These are phyloP conservation scores for Amniculicola lignicola DNA, from an alignment of 495 filamentous ascomycete species.

Conservation along the genomic window DNA sequence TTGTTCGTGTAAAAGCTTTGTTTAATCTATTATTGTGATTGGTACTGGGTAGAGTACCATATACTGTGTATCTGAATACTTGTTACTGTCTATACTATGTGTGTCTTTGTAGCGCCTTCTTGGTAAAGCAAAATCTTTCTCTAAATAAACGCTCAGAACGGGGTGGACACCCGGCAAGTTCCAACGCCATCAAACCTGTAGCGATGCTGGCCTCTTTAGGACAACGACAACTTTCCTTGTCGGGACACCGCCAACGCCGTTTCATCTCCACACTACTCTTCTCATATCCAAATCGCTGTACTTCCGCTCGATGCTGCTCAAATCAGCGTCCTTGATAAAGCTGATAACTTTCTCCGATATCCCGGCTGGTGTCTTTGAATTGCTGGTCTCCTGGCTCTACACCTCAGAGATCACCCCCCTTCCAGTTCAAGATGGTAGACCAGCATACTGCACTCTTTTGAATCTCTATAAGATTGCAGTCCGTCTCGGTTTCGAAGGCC, in stretches of 20 bases:
- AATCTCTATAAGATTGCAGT: slow-evolving; percentile 49
- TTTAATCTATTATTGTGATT: too few relatives aligned
- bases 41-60: too few relatives aligned
- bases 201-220: too few relatives aligned
- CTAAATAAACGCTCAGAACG: too few relatives aligned
- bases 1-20: too few relatives aligned
- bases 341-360: slow-evolving; percentile 44
- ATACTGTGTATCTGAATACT: too few relatives aligned
- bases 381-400: slow-evolving; percentile 50
- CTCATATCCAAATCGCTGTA: slow-evolving; percentile 46
- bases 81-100: too few relatives aligned
- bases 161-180: too few relatives aligned
- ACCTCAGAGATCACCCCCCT: slow-evolving; percentile 32
- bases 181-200: too few relatives aligned
- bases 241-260: slow-evolving; percentile 36
- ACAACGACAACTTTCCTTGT: too few relatives aligned
- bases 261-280: slow-evolving; percentile 46
- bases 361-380: slow-evolving; percentile 43
- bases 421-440: slow-evolving; percentile 37
- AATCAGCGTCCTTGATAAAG: slow-evolving; percentile 43
- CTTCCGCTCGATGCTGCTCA: slow-evolving; percentile 50
- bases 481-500: slow-evolving; percentile 40
- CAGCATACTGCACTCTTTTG: slow-evolving; percentile 49
- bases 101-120: too few relatives aligned
- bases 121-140: too few relatives aligned